A percentile compares a stretch with the other conserved stretches of the same genome.
Evolutionary conservation across 2,329 filamentous ascomycete genomes (phyloP).

Genomic region (Cercospora sojina): DNA sequence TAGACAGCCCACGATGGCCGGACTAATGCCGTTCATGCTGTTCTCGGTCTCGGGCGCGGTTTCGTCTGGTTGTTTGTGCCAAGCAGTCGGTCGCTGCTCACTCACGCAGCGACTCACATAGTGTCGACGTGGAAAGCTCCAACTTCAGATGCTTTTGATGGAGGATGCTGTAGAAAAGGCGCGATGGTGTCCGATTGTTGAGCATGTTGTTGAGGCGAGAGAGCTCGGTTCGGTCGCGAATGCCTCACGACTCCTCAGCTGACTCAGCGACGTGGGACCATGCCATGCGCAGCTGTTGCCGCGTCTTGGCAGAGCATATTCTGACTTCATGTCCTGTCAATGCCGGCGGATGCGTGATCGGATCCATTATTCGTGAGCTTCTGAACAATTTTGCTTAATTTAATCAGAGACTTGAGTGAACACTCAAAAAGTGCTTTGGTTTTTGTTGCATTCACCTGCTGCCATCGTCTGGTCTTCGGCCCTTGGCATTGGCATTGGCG

Average conservation of each 20-base stretch:
- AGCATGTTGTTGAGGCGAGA: background rate
- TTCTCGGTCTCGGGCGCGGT: background rate
- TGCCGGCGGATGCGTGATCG: background rate
- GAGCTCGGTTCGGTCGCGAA: background rate
- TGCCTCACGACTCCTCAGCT: background rate
- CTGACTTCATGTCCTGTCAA: background rate
- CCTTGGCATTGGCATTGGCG: background rate
- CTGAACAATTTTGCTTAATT: background rate
- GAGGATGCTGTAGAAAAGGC: background rate
- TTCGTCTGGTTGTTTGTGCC: background rate
- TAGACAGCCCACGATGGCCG: background rate
- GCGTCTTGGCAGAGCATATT: conserved; percentile 9
- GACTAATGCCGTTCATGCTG: conserved; percentile 3
- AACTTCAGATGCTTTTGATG: background rate
- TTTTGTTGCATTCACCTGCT: background rate
- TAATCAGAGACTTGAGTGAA: background rate
- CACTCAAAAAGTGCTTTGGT: background rate
- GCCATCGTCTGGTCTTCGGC: background rate
- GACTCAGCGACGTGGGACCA: background rate
- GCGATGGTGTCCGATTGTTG: background rate
- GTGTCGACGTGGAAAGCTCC: background rate
- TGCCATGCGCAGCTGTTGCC: background rate
- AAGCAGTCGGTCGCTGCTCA: conserved; percentile 3
- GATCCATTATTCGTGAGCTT: background rate
- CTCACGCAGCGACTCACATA: background rate